Base-by-base conservation (phyloP, 1,139 yeast genomes). In the Yamadazyma trypodendri region DNA sequence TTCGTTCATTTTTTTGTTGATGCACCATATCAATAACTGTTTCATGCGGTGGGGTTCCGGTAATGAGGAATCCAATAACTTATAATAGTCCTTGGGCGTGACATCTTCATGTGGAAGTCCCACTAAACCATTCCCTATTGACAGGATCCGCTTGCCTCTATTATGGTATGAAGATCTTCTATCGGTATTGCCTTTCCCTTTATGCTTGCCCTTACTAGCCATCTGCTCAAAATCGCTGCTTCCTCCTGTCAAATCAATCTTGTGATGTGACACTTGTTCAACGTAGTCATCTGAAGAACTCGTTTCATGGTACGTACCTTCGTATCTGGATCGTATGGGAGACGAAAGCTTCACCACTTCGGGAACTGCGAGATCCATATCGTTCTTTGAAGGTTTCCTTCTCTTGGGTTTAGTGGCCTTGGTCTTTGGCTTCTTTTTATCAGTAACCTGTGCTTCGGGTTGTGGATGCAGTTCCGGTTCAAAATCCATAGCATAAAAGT, bases 11-110 rank as follows among this genome's bases (percentile, higher is more conserved):
- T 64, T 63, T 41, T 82, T 68, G 42, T 76, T 76, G 24, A 81
- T 67, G 40, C 86, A 78, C 95, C 94, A 84, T 3, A 78, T 67
- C 36, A 85, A 55, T 15, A 86, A 56, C 51, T 83, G 89, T 45
- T 83, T 70, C 83, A 85, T 78, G 42, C 81, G 68, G 49, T 81
- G 84, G 0, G 90, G 87, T 39, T 81, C 92, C 0, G 94, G 86
- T 31, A 81, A 49, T 15, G 75, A 72, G 2, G 68, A 59, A 44
- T 84, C 85, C 24, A 85, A 57, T 48, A 80, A 79, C 52, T 82
- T 83, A 54, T 76, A 78, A 50, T 79, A 79, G 38, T 80, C 84
- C 14, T 61, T 51, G 0, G 73, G 65, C 0, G 79, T 72, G 2
- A 85, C 78, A 34, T 76, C 81, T 2, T 72, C 71, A 54, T 84